Evolutionary conservation across 78 protist genomes (phyloP).

Genomic region (Guillardia theta): DNA sequence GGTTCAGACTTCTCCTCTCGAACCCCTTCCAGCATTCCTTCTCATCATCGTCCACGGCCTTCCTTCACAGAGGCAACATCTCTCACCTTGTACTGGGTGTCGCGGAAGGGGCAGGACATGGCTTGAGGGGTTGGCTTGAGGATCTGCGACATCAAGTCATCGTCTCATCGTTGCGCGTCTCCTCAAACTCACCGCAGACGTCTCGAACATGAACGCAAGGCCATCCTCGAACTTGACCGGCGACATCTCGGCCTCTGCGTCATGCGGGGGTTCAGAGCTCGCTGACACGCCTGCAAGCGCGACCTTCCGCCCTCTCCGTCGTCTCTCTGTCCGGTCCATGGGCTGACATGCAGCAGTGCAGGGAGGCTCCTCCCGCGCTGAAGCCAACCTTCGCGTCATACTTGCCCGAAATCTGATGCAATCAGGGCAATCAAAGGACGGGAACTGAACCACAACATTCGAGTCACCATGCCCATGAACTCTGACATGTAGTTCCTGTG

Average conservation of each 20-base stretch:
- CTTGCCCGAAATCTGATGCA: background rate
- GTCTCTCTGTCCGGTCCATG: conserved; percentile 4
- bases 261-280: background rate
- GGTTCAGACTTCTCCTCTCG: no score
- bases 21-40: no score
- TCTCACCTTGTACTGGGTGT: no score
- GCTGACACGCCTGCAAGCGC: background rate
- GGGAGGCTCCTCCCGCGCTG: background rate
- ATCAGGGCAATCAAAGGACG: background rate
- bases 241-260: background rate
- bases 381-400: conserved; percentile 20
- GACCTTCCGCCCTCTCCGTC: background rate
- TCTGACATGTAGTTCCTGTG: conserved; percentile 92
- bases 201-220: conserved; percentile 30
- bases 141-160: no score
- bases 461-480: conserved; percentile 81
- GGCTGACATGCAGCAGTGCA: background rate
- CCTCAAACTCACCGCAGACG: background rate
- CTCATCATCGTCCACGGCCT: no score
- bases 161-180: no score
- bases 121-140: no score
- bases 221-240: background rate
- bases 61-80: no score
- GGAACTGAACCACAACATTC: background rate
- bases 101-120: no score